Evolutionary conservation across 257 asterid species (phyloP), one percentile per base, ranked within the genome.

Genomic region (Solanum pennellii): DNA sequence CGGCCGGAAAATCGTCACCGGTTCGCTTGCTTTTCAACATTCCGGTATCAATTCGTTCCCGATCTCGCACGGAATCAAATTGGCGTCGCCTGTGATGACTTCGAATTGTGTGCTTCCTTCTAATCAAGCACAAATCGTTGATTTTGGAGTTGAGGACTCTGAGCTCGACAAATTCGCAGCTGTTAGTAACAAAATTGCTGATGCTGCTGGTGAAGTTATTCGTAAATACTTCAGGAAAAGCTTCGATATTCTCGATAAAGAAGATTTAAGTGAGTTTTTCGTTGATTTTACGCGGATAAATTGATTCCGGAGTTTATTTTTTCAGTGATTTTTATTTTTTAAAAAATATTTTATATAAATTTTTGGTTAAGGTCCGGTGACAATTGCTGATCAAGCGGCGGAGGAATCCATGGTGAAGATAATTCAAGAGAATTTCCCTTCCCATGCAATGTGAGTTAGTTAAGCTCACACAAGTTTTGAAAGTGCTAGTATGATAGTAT

Each of bases 311-410:
- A 35, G 12, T 29, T 88, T 3, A 66, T 5, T 15, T 69, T 37
- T 20, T 33, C 13, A 23, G 31, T 20, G 52, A 59, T 2, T 83
- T 31, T 27, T 3, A 37, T 52, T 52, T 52, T 56, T 18, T 6
- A 3, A 1, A 60, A 21, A 35, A 12, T 47, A 9, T 33, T 31
- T 5, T 29, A 4, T 23, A 11, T 27, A 25, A 84, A 86, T 56
- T 20, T 29, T 35, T 84, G 85, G 79, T 88, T 86, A 88, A 97
- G 99, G 99, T 92, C 98, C 99, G 20, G 99, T 97, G 87, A 96
- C 99, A 65, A 93, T 97, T 87, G 99, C 98, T 89, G 99, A 97
- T 91, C 96, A 87, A 88, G 95, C 93, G 20, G 99, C 99, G 31
- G 99, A 97, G 92, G 99, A 95, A 90, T 87, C 99, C 1, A 97